Percentiles rank a stretch among this genome's conserved stretches.
Conservation (phyloP, 2,329 filamentous ascomycete genomes). For the Aphanocladium album region DNA sequence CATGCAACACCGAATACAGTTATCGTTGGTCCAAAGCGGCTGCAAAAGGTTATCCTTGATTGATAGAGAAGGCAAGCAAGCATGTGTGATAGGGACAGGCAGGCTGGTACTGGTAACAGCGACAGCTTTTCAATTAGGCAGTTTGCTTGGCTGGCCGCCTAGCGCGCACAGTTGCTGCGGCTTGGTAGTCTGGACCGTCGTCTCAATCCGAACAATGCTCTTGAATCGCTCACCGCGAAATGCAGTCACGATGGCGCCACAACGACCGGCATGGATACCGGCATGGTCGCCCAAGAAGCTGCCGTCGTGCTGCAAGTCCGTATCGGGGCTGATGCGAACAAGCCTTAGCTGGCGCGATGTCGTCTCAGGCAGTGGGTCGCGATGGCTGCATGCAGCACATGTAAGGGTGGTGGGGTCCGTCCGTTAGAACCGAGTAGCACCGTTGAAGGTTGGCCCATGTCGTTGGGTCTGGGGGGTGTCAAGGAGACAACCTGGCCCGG, state of each 20-base stretch:
- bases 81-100: not conserved
- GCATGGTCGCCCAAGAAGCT: not conserved
- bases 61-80: not conserved
- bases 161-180: not conserved
- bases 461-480: not conserved
- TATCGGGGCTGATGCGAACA: not conserved
- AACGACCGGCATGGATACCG: not conserved
- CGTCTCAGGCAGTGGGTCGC: conserved; percentile 1
- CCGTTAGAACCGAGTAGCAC: not conserved
- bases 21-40: not conserved
- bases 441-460: not conserved
- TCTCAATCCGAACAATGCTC: not conserved
- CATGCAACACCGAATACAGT: not conserved
- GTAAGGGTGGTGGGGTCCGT: not conserved
- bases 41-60: not conserved
- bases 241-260: not conserved
- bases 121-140: not conserved
- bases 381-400: conserved; percentile 3
- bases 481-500: not conserved
- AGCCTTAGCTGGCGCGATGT: not conserved
- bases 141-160: no score
- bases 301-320: not conserved
- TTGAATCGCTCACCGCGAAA: not conserved
- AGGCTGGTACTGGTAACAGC: no score
- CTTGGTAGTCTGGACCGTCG: not conserved